These are phyloP conservation scores for Puccinia triticina DNA, from an alignment of 1,284 basidiomycete genomes.

Conservation along the genomic window DNA sequence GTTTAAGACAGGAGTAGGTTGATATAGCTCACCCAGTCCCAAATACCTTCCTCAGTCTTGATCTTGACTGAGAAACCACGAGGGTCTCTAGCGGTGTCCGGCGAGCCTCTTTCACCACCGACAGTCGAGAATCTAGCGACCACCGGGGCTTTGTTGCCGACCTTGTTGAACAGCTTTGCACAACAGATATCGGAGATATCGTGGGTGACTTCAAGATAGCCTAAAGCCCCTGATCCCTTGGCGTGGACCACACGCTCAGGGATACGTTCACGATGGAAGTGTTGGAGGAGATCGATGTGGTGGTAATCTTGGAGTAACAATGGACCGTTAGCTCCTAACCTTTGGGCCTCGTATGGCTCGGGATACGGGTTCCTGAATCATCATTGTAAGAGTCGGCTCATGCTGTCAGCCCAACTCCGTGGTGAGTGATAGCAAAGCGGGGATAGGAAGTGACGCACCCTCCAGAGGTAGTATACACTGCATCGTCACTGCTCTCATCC, in stretches of 20 bases:
- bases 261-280: conserved; percentile 58
- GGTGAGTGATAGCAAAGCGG: neutral
- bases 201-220: conserved; percentile 65
- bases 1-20: neutral
- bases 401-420: neutral
- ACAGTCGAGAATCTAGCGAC: conserved; percentile 64
- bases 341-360: conserved; percentile 64
- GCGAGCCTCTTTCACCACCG: conserved; percentile 76
- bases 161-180: conserved; percentile 71
- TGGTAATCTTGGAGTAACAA: conserved; percentile 72
- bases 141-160: conserved; percentile 69
- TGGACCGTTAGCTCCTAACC: conserved; percentile 74
- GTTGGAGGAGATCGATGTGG: conserved; percentile 52
- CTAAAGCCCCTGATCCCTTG: conserved; percentile 46
- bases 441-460: conserved; percentile 11
- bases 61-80: conserved; percentile 91
- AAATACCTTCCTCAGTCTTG: conserved; percentile 82
- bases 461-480: conserved; percentile 45
- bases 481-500: conserved; percentile 20
- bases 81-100: conserved; percentile 87
- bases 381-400: neutral
- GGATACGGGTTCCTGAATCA: conserved; percentile 43
- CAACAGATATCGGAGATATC: conserved; percentile 78
- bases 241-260: conserved; percentile 57
- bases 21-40: conserved; percentile 71